A percentile compares a stretch with the other conserved stretches of the same genome.
Evolutionary conservation across 2,329 filamentous ascomycete genomes (phyloP).

Genomic region (Onygena corvina): DNA sequence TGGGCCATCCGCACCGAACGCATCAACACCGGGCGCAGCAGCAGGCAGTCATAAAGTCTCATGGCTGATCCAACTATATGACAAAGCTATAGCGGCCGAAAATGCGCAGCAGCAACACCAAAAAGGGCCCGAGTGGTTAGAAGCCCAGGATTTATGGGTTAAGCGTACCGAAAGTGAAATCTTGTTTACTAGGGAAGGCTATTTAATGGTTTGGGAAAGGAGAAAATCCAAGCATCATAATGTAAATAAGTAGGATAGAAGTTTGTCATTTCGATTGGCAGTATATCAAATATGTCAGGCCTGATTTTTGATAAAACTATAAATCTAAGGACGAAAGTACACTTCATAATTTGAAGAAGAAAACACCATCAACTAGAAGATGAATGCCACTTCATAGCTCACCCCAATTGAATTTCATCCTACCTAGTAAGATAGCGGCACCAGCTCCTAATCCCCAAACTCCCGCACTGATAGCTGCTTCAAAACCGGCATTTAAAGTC

Average conservation of each 20-base stretch:
- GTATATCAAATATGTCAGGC: no score
- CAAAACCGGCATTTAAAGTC: constrained; percentile 27
- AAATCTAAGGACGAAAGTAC: no score
- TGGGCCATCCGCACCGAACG: constrained; percentile 16
- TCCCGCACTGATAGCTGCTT: constrained; percentile 27
- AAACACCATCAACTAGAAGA: background rate
- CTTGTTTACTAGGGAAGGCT: constrained; percentile 83
- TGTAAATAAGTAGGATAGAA: background rate
- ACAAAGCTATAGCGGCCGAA: constrained; percentile 49
- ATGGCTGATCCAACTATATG: constrained; percentile 84
- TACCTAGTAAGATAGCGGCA: constrained; percentile 30
- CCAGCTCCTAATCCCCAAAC: constrained; percentile 30
- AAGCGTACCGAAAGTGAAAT: constrained; percentile 80
- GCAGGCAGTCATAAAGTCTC: constrained; percentile 85
- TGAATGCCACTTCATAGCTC: constrained; percentile 9
- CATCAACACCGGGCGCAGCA: constrained; percentile 51
- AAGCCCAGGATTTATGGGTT: constrained; percentile 87
- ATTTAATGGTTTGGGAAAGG: constrained; percentile 92
- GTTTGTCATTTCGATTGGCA: no score
- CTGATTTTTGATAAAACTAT: no score
- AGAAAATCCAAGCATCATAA: constrained; percentile 39
- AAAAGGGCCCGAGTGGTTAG: constrained; percentile 67
- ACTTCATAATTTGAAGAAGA: background rate
- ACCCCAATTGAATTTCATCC: constrained; percentile 32
- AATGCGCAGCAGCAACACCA: constrained; percentile 26